phyloP scores from a whole-genome alignment of 163 green algal species.

The Scenedesmus sp. region DNA sequence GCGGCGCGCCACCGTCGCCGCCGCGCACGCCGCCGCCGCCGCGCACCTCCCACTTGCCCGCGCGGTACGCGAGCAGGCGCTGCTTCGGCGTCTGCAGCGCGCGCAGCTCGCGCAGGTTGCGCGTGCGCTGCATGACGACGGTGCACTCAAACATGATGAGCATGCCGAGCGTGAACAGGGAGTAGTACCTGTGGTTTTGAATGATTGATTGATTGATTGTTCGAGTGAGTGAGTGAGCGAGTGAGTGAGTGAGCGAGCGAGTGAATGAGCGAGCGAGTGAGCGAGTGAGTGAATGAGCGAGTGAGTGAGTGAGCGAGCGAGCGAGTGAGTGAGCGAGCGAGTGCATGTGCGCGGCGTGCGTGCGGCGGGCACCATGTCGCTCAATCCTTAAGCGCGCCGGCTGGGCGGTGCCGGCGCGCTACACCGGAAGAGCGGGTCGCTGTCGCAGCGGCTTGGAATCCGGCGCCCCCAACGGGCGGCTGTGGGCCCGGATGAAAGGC shows the following conservation, averaged over 20 bases:
- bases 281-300: background rate
- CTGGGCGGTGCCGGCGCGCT: slow-evolving; percentile 17
- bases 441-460: slow-evolving; percentile 32
- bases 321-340: background rate
- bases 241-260: background rate
- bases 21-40: too few species aligned
- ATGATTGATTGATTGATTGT: background rate
- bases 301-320: background rate
- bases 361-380: background rate
- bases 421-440: slow-evolving; percentile 37
- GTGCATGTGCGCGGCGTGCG: background rate
- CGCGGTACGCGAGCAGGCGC: slow-evolving; percentile 52
- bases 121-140: slow-evolving; percentile 87
- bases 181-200: slow-evolving; percentile 93
- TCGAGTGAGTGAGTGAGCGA: slow-evolving; percentile 45
- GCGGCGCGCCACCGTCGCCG: too few species aligned
- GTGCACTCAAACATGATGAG: slow-evolving; percentile 98
- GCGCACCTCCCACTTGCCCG: slow-evolving; percentile 75
- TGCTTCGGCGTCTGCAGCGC: slow-evolving; percentile 82
- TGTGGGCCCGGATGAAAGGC: background rate
- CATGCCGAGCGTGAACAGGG: slow-evolving; percentile 98
- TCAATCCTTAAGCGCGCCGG: slow-evolving; percentile 35
- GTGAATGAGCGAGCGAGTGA: background rate
- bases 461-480: background rate
- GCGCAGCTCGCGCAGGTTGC: slow-evolving; percentile 89